Base-by-base conservation (phyloP, 306 rosid species). In the Oemleria cerasiformis region DNA sequence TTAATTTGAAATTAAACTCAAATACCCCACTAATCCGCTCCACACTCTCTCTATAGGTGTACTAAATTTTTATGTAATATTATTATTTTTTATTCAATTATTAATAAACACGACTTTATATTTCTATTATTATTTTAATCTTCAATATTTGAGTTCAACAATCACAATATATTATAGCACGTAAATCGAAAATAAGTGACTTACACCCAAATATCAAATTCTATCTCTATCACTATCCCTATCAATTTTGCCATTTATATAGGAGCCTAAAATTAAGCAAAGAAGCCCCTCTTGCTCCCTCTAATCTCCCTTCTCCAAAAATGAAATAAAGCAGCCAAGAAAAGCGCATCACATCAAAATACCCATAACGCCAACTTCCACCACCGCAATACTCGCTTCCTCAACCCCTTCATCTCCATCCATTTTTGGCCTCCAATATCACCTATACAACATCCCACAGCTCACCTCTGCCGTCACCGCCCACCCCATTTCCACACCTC, bases 371-470 rank as follows among this genome's bases (percentile, higher is more conserved):
- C 21, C 60, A 41, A 60, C 45, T 39, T 42, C 44, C 44, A 16
- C 34, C 65, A 12, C 65, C 74, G 65, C 56, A 57, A 57, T 14
- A 59, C 64, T 30, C 64, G 64, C 30, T 59, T 34, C 43, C 64
- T 20, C 14, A 25, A 25, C 40, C 42, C 41, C 25, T 41, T 43
- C 53, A 9, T 6, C 9, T 41, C 74, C 74, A 42, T 23, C 44
- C 56, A 58, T 43, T 70, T 69, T 57, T 5, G 54, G 65, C 65
- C 12, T 70, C 54, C 55, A 10, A 5, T 25, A 5, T 43, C 19
- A 42, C 13, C 66, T 30, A 9, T 43, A 42, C 74, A 42, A 11
- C 66, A 42, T 19, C 44, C 3, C 39, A 7, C 11, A 7, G n/a
- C 13, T 41, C 20, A 19, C 16, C 7, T 41, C 10, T 8, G 19